Percentiles rank a stretch among this genome's conserved stretches.
These are phyloP conservation scores for Sicyos edulis DNA, from an alignment of 306 rosid genomes.

Conservation along the genomic window DNA sequence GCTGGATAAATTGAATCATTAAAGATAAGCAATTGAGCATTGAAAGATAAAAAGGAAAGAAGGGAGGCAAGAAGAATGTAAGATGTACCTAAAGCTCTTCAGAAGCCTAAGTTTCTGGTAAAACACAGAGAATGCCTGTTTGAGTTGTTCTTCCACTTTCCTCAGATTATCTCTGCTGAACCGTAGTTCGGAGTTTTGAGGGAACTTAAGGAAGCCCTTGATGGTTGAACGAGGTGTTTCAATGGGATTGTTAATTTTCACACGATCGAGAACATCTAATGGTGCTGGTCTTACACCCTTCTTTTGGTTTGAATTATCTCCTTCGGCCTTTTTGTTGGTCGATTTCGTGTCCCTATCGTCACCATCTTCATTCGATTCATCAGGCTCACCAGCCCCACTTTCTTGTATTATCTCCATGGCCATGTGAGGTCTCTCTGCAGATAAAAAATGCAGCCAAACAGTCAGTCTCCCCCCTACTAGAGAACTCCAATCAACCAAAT, in stretches of 20 bases:
- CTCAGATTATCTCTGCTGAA: constrained; percentile 46
- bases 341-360: constrained; percentile 14
- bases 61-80: not conserved
- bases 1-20: constrained; percentile 26
- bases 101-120: constrained; percentile 63
- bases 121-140: constrained; percentile 47
- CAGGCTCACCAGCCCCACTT: constrained; percentile 21
- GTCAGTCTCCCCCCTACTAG: not conserved
- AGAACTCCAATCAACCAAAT: not conserved
- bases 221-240: constrained; percentile 71
- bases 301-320: constrained; percentile 12
- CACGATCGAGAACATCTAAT: constrained; percentile 42
- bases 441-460: not conserved
- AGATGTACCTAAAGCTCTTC: constrained; percentile 37
- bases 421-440: constrained; percentile 33
- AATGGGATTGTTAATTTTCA: constrained; percentile 39
- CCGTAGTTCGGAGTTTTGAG: constrained; percentile 36
- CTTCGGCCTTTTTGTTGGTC: constrained; percentile 16
- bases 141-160: constrained; percentile 49
- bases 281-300: constrained; percentile 38
- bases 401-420: constrained; percentile 49
- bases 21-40: no score
- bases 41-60: no score
- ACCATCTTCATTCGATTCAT: constrained; percentile 21
- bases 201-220: constrained; percentile 38